A percentile compares a stretch with the other conserved stretches of the same genome.
These are phyloP conservation scores for Sungouiella blattae DNA, from an alignment of 805 yeast species.

Conservation along the genomic window DNA sequence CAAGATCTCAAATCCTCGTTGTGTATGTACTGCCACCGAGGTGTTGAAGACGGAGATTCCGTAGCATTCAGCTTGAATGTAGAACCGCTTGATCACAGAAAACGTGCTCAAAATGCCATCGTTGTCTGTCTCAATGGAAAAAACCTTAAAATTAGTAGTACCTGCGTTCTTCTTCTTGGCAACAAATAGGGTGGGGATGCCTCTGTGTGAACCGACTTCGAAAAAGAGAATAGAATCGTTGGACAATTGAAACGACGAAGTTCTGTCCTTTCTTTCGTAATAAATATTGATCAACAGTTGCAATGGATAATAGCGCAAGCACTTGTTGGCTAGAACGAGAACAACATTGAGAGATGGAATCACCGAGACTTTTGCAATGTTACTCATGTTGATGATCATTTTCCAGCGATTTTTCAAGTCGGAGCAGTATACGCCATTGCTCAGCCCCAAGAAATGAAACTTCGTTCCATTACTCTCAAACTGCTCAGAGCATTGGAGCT, in stretches of 20 bases:
- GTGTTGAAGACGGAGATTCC: slow-evolving; percentile 63
- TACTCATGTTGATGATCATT: slow-evolving; percentile 48
- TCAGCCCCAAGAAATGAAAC: slow-evolving; percentile 57
- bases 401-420: slow-evolving; percentile 51
- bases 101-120: slow-evolving; percentile 42
- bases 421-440: slow-evolving; percentile 60
- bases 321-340: slow-evolving; percentile 55
- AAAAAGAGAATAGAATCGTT: slow-evolving; percentile 54
- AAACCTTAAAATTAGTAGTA: slow-evolving; percentile 52
- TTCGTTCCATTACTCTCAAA: slow-evolving; percentile 44
- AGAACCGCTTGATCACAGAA: slow-evolving; percentile 42
- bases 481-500: slow-evolving; percentile 40
- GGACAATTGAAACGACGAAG: slow-evolving; percentile 48
- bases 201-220: slow-evolving; percentile 65
- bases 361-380: slow-evolving; percentile 59
- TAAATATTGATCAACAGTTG: slow-evolving; percentile 61
- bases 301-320: slow-evolving; percentile 59
- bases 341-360: slow-evolving; percentile 53
- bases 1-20: slow-evolving; percentile 63
- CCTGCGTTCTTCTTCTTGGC: slow-evolving; percentile 51
- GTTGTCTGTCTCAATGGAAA: slow-evolving; percentile 55
- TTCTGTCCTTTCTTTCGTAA: slow-evolving; percentile 35
- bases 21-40: slow-evolving; percentile 63
- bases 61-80: slow-evolving; percentile 52
- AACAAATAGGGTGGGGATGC: slow-evolving; percentile 53